A percentile compares a stretch with the other conserved stretches of the same genome.
phyloP scores from a whole-genome alignment of 2,329 filamentous ascomycete species.

The Ophiocordyceps sinensis region DNA sequence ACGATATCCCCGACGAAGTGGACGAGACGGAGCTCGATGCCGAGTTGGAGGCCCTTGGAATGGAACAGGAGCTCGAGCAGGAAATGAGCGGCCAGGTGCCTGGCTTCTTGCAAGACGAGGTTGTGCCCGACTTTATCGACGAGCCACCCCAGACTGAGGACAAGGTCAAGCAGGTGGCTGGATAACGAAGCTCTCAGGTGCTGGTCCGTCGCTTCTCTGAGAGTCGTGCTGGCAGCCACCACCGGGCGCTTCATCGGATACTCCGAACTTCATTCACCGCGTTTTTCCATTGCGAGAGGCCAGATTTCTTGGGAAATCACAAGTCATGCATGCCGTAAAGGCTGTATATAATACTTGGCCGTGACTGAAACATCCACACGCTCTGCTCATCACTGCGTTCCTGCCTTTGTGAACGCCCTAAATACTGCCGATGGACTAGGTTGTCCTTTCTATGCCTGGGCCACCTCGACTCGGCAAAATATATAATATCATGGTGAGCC shows the following conservation, averaged over 20 bases:
- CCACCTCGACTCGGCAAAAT: too few species aligned
- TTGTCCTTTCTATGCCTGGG: too few species aligned
- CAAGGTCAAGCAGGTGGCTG: slow-evolving; percentile 72
- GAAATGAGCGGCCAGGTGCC: slow-evolving; percentile 54
- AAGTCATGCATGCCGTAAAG: too few species aligned
- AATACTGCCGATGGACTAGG: too few species aligned
- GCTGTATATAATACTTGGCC: too few species aligned
- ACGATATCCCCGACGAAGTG: slow-evolving; percentile 92
- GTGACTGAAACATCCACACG: too few species aligned
- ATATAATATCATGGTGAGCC: neutral
- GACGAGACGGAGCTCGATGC: slow-evolving; percentile 94
- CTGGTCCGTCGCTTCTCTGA: neutral
- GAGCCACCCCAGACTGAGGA: slow-evolving; percentile 60
- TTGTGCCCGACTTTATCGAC: slow-evolving; percentile 79
- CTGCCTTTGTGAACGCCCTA: too few species aligned
- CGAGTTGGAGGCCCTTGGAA: slow-evolving; percentile 83
- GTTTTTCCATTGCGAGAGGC: too few species aligned
- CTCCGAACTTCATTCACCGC: too few species aligned
- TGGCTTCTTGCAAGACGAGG: slow-evolving; percentile 79
- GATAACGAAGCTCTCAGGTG: slow-evolving; percentile 15
- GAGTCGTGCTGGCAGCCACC: neutral
- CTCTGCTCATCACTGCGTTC: too few species aligned
- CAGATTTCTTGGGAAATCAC: too few species aligned
- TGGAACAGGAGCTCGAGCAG: slow-evolving; percentile 82
- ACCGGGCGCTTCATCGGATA: too few species aligned